Evolutionary conservation across 371 early-diverging fungal genomes (phyloP).

Genomic region (Saksenaea vasiformis): DNA sequence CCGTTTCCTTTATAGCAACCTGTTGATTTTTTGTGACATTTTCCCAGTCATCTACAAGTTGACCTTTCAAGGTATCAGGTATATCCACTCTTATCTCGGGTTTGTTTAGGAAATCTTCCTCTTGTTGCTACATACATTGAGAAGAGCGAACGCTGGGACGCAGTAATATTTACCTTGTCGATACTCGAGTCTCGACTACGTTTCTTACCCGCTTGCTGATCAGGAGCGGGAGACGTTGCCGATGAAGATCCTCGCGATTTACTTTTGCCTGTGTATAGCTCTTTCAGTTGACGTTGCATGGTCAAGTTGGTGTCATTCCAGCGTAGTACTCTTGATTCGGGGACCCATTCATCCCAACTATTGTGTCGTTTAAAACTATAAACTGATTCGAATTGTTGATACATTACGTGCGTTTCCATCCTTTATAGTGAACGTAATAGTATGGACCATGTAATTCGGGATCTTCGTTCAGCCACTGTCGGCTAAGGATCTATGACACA

Average conservation of each 20-base stretch:
- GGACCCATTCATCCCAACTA: constrained; percentile 99
- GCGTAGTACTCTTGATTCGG: constrained; percentile 83
- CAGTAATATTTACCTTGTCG: constrained; percentile 8
- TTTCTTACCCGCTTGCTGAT: constrained; percentile 11
- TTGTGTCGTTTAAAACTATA: not conserved
- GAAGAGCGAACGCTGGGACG: not conserved
- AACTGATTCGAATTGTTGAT: not conserved
- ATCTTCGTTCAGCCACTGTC: constrained; percentile 33
- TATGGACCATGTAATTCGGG: constrained; percentile 69
- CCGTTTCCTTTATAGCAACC: constrained; percentile 35
- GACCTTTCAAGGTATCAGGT: constrained; percentile 84
- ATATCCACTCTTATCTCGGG: constrained; percentile 90
- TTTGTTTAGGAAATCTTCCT: constrained; percentile 68
- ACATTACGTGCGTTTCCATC: constrained; percentile 91
- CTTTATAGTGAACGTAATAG: constrained; percentile 96
- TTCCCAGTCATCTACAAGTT: constrained; percentile 95
- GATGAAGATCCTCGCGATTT: constrained; percentile 6
- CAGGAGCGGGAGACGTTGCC: not conserved
- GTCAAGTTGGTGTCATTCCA: constrained; percentile 81
- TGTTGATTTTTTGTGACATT: constrained; percentile 89
- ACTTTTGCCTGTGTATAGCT: constrained; percentile 36
- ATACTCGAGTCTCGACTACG: constrained; percentile 16
- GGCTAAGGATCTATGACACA: constrained; percentile 27
- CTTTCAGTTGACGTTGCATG: constrained; percentile 75
- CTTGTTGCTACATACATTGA: not conserved